Conservation (phyloP, 2,329 filamentous ascomycete species). For the Fusarium verticillioides region DNA sequence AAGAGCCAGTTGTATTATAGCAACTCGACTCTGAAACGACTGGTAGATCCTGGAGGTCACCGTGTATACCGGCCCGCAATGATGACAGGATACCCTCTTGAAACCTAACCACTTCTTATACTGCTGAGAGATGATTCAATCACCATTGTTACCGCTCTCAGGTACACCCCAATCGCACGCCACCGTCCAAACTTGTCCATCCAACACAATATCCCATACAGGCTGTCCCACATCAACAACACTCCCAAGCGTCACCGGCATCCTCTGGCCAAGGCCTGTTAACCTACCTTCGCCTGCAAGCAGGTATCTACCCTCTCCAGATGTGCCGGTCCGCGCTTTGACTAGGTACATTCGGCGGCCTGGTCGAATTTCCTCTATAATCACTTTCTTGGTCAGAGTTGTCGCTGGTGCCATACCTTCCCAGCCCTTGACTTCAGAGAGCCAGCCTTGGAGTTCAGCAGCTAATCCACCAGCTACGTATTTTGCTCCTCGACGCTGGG, state of each 20-base stretch:
- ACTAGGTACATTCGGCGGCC: conserved; percentile 52
- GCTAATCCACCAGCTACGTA: conserved; percentile 54
- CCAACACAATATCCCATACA: conserved; percentile 53
- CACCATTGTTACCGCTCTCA: background rate
- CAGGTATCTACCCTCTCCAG: conserved; percentile 43
- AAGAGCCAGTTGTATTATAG: background rate
- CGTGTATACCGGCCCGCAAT: background rate
- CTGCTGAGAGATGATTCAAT: background rate
- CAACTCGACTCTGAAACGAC: background rate
- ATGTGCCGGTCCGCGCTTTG: conserved; percentile 22
- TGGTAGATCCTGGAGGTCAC: too few species aligned
- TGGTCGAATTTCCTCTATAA: conserved; percentile 46
- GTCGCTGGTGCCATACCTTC: conserved; percentile 35
- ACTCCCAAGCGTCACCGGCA: conserved; percentile 45
- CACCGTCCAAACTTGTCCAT: conserved; percentile 51
- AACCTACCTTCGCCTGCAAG: conserved; percentile 53
- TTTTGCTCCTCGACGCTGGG: conserved; percentile 50
- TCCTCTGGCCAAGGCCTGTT: conserved; percentile 50
- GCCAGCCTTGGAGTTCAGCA: conserved; percentile 54
- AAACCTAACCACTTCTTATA: background rate
- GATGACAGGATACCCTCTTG: background rate
- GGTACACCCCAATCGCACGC: conserved; percentile 52
- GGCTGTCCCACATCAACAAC: conserved; percentile 50
- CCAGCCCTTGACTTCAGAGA: conserved; percentile 55
- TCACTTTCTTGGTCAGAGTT: conserved; percentile 39